Conservation (phyloP, 345 rosid species). For the Laguncularia racemosa region DNA sequence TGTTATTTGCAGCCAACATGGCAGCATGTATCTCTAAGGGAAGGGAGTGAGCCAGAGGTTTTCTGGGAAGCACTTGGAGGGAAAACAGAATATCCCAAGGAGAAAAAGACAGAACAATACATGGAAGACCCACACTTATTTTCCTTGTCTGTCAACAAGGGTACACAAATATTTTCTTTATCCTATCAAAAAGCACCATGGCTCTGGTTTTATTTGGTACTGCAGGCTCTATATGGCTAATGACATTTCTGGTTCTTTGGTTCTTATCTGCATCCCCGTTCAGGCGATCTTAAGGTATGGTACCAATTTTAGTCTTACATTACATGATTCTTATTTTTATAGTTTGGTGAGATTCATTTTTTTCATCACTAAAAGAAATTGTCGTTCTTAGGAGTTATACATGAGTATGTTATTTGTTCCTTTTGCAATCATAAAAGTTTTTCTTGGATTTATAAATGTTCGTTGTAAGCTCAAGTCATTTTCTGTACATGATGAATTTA, state of each 20-base stretch:
- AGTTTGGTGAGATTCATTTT: not conserved
- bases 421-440: too few species aligned
- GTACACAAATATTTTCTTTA: conserved; percentile 35
- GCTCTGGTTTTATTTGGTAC: conserved; percentile 38
- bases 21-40: conserved; percentile 68
- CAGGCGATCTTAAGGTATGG: conserved; percentile 78
- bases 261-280: conserved; percentile 29
- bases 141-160: conserved; percentile 30
- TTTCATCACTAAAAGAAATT: not conserved
- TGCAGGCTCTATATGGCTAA: conserved; percentile 36
- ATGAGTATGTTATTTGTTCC: too few species aligned
- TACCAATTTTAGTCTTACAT: not conserved
- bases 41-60: conserved; percentile 70
- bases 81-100: conserved; percentile 64
- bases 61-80: conserved; percentile 86
- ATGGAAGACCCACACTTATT: conserved; percentile 67
- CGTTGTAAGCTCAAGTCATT: too few species aligned
- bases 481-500: too few species aligned
- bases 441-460: too few species aligned
- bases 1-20: conserved; percentile 45
- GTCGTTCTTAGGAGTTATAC: not conserved
- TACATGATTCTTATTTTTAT: not conserved
- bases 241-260: conserved; percentile 27
- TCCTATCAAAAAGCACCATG: conserved; percentile 23
- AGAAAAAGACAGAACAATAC: conserved; percentile 36